phyloP scores from a whole-genome alignment of 441 rosid genomes.

The Erodium texanum region DNA sequence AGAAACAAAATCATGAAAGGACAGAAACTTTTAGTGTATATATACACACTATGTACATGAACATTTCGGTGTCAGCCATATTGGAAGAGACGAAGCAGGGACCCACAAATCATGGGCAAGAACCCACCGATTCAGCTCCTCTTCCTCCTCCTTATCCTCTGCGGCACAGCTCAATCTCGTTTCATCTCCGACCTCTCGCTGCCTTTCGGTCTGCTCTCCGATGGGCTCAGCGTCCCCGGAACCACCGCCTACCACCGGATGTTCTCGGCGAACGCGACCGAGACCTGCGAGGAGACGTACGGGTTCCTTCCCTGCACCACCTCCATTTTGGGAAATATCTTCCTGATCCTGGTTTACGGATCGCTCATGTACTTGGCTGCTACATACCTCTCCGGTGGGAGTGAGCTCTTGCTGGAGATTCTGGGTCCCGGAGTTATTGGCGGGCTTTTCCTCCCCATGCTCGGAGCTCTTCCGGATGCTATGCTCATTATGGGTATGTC shows the following conservation, averaged over 20 bases:
- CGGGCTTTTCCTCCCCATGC: slow-evolving; percentile 76
- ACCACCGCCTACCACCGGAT: no score
- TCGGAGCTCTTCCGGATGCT: slow-evolving; percentile 95
- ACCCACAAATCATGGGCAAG: background rate
- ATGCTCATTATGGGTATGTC: slow-evolving; percentile 78
- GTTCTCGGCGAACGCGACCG: slow-evolving; percentile 22
- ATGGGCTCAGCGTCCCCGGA: no score
- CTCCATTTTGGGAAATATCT: slow-evolving; percentile 66
- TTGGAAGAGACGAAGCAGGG: background rate
- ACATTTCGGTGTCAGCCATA: background rate
- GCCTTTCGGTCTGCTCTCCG: no score
- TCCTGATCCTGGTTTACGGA: slow-evolving; percentile 71
- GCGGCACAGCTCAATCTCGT: slow-evolving; percentile 27
- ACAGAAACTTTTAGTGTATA: no score
- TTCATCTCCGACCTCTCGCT: slow-evolving; percentile 8
- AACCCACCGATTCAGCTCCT: background rate
- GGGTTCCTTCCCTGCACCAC: slow-evolving; percentile 91
- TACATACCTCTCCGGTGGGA: slow-evolving; percentile 66
- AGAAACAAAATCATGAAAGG: no score
- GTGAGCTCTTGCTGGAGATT: slow-evolving; percentile 86
- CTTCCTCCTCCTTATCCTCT: slow-evolving; percentile 6
- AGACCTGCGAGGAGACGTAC: slow-evolving; percentile 70
- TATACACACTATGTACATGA: background rate
- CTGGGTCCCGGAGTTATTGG: slow-evolving; percentile 87
- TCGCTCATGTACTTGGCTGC: slow-evolving; percentile 75